Evolutionary conservation across 129 eudicot species (phyloP).

Genomic region (Kitagawia praeruptora): DNA sequence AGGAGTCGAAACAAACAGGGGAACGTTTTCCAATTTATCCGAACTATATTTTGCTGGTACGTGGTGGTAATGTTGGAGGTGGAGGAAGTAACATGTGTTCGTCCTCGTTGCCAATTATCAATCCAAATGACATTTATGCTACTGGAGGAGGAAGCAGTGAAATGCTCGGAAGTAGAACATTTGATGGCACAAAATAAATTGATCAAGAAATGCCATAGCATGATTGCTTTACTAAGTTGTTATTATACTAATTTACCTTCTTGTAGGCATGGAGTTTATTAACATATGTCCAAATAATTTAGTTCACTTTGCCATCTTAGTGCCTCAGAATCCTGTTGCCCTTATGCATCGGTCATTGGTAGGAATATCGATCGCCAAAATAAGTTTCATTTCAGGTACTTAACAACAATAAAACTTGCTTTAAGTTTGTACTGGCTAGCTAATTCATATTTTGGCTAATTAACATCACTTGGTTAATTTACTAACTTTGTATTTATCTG

Average conservation of each 20-base stretch:
- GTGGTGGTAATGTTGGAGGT: slow-evolving; percentile 27
- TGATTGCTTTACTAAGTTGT: background rate
- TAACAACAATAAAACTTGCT: no score
- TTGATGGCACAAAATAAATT: slow-evolving; percentile 33
- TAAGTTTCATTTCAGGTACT: no score
- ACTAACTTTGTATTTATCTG: no score
- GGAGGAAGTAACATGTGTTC: slow-evolving; percentile 36
- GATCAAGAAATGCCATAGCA: background rate
- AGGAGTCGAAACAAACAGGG: slow-evolving; percentile 50
- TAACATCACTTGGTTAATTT: no score
- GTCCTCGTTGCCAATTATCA: slow-evolving; percentile 30
- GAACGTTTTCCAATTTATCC: slow-evolving; percentile 53
- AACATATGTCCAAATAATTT: slow-evolving; percentile 1
- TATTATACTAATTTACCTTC: background rate
- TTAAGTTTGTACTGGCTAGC: no score
- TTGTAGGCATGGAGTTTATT: background rate
- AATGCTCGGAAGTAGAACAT: slow-evolving; percentile 41
- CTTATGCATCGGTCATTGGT: background rate
- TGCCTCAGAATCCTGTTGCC: background rate
- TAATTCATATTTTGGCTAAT: no score
- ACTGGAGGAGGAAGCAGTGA: slow-evolving; percentile 46
- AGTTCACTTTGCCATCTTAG: no score
- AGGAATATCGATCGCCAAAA: no score
- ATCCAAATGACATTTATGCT: slow-evolving; percentile 44
- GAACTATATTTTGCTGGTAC: slow-evolving; percentile 10